phyloP scores from a whole-genome alignment of 129 eudicot genomes.

The Centrapalus pauciflorus region DNA sequence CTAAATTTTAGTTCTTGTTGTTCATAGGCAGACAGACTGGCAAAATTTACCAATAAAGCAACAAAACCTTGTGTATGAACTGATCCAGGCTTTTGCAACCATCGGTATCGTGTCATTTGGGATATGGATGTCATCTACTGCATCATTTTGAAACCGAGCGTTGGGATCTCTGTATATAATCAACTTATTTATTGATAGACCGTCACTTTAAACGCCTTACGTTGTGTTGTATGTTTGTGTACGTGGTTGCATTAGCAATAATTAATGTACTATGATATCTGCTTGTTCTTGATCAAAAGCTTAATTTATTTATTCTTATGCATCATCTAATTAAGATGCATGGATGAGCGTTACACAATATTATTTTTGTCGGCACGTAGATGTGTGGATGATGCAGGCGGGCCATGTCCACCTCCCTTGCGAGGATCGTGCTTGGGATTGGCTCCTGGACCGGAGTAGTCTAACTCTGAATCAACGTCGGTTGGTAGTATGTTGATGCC shows the following conservation, averaged over 20 bases:
- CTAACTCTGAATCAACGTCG: conserved; percentile 25
- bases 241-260: conserved; percentile 15
- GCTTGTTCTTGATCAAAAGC: background rate
- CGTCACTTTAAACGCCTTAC: conserved; percentile 23
- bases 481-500: background rate
- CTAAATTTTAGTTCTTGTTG: background rate
- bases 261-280: background rate
- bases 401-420: conserved; percentile 12
- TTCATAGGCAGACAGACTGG: conserved; percentile 84
- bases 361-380: background rate
- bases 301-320: conserved; percentile 3
- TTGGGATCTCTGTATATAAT: conserved; percentile 44
- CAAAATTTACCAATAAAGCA: conserved; percentile 48
- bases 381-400: background rate
- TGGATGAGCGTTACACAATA: no score
- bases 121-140: conserved; percentile 73
- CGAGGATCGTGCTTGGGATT: conserved; percentile 68
- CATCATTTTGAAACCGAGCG: conserved; percentile 31
- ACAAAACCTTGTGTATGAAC: conserved; percentile 55
- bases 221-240: conserved; percentile 10
- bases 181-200: conserved; percentile 10
- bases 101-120: conserved; percentile 73
- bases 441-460: conserved; percentile 56
- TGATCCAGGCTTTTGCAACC: conserved; percentile 90
- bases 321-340: background rate